Conservation (phyloP, 2,329 filamentous ascomycete species). For the Venturia pyrina region DNA sequence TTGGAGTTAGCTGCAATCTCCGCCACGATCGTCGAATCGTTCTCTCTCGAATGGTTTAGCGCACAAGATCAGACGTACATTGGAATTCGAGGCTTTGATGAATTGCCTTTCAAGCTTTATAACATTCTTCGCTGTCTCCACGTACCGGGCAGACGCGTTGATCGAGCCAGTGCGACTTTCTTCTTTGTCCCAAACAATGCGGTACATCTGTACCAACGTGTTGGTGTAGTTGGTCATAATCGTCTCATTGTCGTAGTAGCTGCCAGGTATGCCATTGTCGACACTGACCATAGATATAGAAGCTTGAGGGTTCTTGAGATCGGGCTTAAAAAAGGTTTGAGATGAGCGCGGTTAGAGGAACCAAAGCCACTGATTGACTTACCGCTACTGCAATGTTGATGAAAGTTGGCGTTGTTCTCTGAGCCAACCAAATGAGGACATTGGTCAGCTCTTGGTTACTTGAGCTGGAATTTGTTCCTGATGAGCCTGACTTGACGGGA, state of each 20-base stretch:
- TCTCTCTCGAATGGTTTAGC: too few species aligned
- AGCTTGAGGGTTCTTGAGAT: background rate
- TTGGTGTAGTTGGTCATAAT: conserved; percentile 6
- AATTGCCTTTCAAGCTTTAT: background rate
- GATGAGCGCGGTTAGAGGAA: background rate
- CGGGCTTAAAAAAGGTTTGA: background rate
- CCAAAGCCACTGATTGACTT: background rate
- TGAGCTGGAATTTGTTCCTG: background rate
- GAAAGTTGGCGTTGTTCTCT: background rate
- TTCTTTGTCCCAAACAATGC: background rate
- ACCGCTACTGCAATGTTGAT: background rate
- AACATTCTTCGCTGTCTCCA: background rate
- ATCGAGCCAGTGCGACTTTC: background rate
- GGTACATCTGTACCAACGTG: conserved; percentile 4
- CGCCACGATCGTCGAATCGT: background rate
- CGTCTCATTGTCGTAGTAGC: background rate
- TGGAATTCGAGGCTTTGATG: background rate
- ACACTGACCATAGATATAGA: background rate
- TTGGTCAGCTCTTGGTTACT: conserved; percentile 2
- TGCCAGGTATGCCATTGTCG: background rate
- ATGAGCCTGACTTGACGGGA: conserved; percentile 14
- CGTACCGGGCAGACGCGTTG: background rate
- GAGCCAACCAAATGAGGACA: background rate
- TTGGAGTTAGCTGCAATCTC: background rate
- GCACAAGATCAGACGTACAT: conserved; percentile 44